Evolutionary conservation across 192 early-diverging fungal genomes (phyloP), one percentile per base, ranked within the genome.

Genomic region (Coemansia sp.): DNA sequence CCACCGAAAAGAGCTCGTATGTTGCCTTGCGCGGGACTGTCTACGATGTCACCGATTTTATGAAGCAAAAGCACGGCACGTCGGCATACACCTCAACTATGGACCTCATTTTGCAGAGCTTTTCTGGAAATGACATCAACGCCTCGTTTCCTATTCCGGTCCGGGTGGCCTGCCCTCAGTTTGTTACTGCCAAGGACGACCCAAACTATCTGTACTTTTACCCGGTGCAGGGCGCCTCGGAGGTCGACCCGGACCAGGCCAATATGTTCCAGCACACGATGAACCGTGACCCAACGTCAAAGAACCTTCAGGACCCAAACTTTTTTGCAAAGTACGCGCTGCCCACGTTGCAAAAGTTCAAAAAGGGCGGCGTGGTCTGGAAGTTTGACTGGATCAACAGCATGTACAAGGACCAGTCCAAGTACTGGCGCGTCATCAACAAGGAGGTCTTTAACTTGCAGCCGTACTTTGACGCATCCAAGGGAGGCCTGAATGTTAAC

Each of bases 21-120:
- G 68, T 86, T 0, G 66, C 86, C 24, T 73, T 94, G 71, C 89
- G 92, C 26, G 92, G 90, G 17, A 84, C 87, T 42, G 84, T 95
- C 38, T 94, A 93, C 76, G 85, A 90, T 53, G 80, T 95, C 56
- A 84, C 58, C 36, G 57, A 68, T 38, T 77, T 61, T 56, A 34
- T 77, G 12, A 71, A 72, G 54, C 74, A 72, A 50, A 71, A 77
- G 31, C 74, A 77, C 93, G 87, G 84, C 14, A 47, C 88, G 11
- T 59, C 40, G n/a, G 50, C 48, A 36, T 68, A 60, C 6, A 36
- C 4, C 9, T 63, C 70, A 8, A 54, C 66, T 28, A 73, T 56
- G 51, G 66, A 76, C 75, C 37, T 78, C 44, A 76, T 85, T 48
- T 63, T 71, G 23, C 61, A 71, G 69, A 71, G 53, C 49, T 38